Conservation (phyloP, 2,329 filamentous ascomycete genomes). For the Akanthomyces dipterigenus region DNA sequence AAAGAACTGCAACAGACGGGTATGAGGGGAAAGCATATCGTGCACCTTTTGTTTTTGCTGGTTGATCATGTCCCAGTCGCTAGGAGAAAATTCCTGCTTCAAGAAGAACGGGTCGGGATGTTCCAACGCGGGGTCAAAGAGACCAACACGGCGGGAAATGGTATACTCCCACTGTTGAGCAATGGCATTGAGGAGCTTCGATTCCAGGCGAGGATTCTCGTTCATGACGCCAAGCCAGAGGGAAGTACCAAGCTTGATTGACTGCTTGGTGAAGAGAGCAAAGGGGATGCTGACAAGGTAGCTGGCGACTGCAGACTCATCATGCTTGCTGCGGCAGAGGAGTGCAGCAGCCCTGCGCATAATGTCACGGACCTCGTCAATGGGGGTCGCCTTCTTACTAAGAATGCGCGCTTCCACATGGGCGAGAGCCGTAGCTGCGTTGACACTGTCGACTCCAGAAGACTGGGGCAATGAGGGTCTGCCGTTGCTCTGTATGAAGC, state of each 20-base stretch:
- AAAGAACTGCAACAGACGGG: constrained; percentile 79
- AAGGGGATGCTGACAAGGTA: constrained; percentile 92
- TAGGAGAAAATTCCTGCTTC: constrained; percentile 88
- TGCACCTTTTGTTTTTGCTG: constrained; percentile 74
- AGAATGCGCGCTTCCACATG: constrained; percentile 67
- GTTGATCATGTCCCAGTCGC: constrained; percentile 67
- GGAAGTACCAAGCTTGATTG: constrained; percentile 90
- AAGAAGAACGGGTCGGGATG: constrained; percentile 85
- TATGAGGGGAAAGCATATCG: constrained; percentile 79
- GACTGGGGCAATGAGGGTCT: constrained; percentile 46
- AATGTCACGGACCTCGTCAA: constrained; percentile 71
- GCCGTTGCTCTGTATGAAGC: constrained; percentile 49
- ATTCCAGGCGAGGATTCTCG: constrained; percentile 83
- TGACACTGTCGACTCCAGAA: constrained; percentile 47
- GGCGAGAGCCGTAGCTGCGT: constrained; percentile 58
- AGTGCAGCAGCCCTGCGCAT: constrained; percentile 79
- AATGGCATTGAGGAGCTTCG: constrained; percentile 79
- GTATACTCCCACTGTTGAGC: constrained; percentile 86
- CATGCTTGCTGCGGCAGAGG: constrained; percentile 68
- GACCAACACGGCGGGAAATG: constrained; percentile 66
- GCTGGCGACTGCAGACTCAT: constrained; percentile 73
- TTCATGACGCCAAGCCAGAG: constrained; percentile 96
- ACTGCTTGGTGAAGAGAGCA: constrained; percentile 85
- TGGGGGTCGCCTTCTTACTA: constrained; percentile 61
- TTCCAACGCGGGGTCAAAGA: constrained; percentile 69